Evolutionary conservation across 2,329 filamentous ascomycete species (phyloP).

Genomic region (Sporothrix luriei): DNA sequence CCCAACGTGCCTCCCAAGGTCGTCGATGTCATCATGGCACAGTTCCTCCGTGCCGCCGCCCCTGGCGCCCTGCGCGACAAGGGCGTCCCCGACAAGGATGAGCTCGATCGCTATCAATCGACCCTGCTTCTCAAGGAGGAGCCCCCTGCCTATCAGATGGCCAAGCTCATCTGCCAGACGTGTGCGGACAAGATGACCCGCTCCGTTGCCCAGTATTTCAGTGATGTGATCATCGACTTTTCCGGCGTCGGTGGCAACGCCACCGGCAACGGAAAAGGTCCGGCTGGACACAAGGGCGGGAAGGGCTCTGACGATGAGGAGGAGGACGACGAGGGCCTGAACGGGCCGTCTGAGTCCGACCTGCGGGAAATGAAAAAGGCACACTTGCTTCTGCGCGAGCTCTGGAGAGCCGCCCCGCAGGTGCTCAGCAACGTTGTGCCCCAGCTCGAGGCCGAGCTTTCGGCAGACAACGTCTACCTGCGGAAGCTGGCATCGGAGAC

Average conservation of each 20-base stretch:
- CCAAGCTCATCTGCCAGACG: slow-evolving; percentile 86
- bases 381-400: slow-evolving; percentile 82
- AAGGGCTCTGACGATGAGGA: slow-evolving; percentile 50
- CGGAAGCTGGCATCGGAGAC: slow-evolving; percentile 90
- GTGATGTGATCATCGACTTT: slow-evolving; percentile 90
- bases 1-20: slow-evolving; percentile 75
- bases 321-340: slow-evolving; percentile 61
- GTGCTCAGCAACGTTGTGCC: slow-evolving; percentile 92
- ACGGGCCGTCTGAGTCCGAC: slow-evolving; percentile 77
- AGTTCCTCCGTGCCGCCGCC: slow-evolving; percentile 87
- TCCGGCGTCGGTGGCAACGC: slow-evolving; percentile 60
- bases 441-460: slow-evolving; percentile 88
- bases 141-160: slow-evolving; percentile 93
- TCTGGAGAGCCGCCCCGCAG: slow-evolving; percentile 88
- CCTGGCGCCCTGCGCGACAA: slow-evolving; percentile 64
- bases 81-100: slow-evolving; percentile 49
- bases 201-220: slow-evolving; percentile 94
- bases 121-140: slow-evolving; percentile 85
- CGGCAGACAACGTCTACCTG: slow-evolving; percentile 83
- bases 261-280: slow-evolving; percentile 20
- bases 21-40: slow-evolving; percentile 90
- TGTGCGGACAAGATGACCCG: slow-evolving; percentile 93
- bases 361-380: slow-evolving; percentile 86
- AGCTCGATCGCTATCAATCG: slow-evolving; percentile 73
- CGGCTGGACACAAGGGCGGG: slow-evolving; percentile 23